These are phyloP conservation scores for Colletotrichum sp. DNA, from an alignment of 2,329 filamentous ascomycete species.

Conservation along the genomic window DNA sequence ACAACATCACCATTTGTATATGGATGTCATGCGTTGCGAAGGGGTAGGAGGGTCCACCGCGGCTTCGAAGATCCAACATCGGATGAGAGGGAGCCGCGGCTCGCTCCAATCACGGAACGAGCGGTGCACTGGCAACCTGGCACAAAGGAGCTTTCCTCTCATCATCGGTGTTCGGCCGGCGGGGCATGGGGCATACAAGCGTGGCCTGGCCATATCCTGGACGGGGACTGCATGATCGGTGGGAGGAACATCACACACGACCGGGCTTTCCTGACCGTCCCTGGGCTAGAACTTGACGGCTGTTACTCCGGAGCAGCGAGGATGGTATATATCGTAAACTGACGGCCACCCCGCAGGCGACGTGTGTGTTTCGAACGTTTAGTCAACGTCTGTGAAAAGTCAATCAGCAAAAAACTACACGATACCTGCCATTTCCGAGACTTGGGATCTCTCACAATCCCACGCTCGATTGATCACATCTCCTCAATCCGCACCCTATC, in stretches of 20 bases:
- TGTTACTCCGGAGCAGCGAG: neutral
- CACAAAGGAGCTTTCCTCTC: neutral
- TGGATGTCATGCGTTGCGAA: slow-evolving; percentile 9
- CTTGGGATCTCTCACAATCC: neutral
- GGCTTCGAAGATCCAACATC: neutral
- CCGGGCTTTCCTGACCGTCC: neutral
- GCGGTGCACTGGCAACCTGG: neutral
- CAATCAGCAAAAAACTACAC: neutral
- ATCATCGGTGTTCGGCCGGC: neutral
- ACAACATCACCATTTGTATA: neutral
- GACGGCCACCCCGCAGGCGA: neutral
- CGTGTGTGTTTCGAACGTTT: neutral
- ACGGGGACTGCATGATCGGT: slow-evolving; percentile 7
- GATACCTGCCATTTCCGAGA: neutral
- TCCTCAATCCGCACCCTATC: neutral
- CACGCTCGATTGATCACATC: neutral
- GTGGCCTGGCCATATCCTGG: neutral
- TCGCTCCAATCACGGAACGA: slow-evolving; percentile 13
- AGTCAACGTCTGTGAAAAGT: neutral
- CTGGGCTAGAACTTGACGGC: neutral
- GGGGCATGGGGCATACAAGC: neutral
- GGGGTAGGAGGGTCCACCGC: slow-evolving; percentile 1
- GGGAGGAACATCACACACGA: slow-evolving; percentile 1
- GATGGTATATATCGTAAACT: slow-evolving; percentile 18
- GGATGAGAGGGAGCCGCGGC: slow-evolving; percentile 1